phyloP scores from a whole-genome alignment of 495 filamentous ascomycete species.

The Staphylotrichum tortipilum region DNA sequence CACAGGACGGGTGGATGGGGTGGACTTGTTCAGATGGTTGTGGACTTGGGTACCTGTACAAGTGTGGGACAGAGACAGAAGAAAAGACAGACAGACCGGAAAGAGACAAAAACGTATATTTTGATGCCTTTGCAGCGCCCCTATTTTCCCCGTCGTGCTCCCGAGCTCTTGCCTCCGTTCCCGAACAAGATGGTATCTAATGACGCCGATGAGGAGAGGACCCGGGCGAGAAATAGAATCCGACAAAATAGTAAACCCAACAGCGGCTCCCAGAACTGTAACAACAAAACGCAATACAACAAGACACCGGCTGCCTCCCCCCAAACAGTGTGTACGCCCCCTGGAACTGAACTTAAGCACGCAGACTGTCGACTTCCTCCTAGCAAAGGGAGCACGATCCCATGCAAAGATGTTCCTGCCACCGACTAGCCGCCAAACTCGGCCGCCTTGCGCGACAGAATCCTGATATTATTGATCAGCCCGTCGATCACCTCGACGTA shows the following conservation, averaged over 20 bases:
- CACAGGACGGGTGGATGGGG: too few species aligned
- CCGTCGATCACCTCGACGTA: conserved; percentile 72
- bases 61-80: too few species aligned
- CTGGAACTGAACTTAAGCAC: too few species aligned
- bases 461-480: conserved; percentile 72
- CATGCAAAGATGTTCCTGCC: too few species aligned
- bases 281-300: background rate
- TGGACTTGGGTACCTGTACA: too few species aligned
- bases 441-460: conserved; percentile 46
- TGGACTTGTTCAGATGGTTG: too few species aligned
- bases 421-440: conserved; percentile 9
- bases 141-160: conserved; percentile 1
- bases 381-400: too few species aligned
- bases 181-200: conserved; percentile 9
- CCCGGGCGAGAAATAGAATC: background rate
- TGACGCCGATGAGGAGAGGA: conserved; percentile 6
- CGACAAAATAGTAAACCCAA: background rate
- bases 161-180: background rate
- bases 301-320: background rate
- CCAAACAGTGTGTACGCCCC: background rate
- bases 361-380: too few species aligned
- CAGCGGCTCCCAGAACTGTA: too few species aligned
- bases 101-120: background rate
- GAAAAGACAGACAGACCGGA: too few species aligned
- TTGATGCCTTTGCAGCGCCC: conserved; percentile 2